Base-by-base conservation (phyloP, 1,284 basidiomycete genomes). In the Agroathelia rolfsii region DNA sequence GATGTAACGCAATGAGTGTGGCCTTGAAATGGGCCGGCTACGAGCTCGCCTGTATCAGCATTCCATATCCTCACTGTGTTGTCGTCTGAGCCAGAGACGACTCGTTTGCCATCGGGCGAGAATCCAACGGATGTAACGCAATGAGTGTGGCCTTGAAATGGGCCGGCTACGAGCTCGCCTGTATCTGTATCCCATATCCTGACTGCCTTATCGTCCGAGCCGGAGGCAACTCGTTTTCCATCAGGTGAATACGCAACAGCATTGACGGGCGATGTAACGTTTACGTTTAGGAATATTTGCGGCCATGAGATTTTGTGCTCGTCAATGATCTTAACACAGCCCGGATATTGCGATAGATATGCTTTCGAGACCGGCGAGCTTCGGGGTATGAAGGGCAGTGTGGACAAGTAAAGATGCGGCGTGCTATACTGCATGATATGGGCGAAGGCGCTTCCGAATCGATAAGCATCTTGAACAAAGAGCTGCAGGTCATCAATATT, bases 321-420 rank as follows among this genome's bases (percentile, higher is more conserved):
- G n/a, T n/a, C n/a, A n/a, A n/a, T n/a, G n/a, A n/a, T n/a, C n/a
- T n/a, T n/a, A n/a, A n/a, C n/a, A n/a, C n/a, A n/a, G n/a, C n/a
- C n/a, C 12, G 37, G 24, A 29, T 38, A 50, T 35, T 37, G 29
- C 15, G 38, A 31, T 19, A 36, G 43, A 36, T 46, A 59, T 20
- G 37, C 35, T 32, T 41, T 44, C 15, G 39, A 41, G 12, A 48
- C 21, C 8, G 34, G 28, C 11, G 38, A 46, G 15, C 28, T 20
- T 6, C 21, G 14, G n/a, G 56, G 56, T 3, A 51, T 32, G 31
- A 59, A 61, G 6, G 58, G 47, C 3, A 62, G 41, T 2, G 56
- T 56, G 7, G 58, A 61, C 8, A 62, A 13, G 40, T 62, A 62
- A 20, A 62, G 49, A 30, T 63, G 61, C 5, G 60, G 58, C 3